Evolutionary conservation across 2,329 filamentous ascomycete genomes (phyloP).

Genomic region (Pseudogymnoascus sp.): DNA sequence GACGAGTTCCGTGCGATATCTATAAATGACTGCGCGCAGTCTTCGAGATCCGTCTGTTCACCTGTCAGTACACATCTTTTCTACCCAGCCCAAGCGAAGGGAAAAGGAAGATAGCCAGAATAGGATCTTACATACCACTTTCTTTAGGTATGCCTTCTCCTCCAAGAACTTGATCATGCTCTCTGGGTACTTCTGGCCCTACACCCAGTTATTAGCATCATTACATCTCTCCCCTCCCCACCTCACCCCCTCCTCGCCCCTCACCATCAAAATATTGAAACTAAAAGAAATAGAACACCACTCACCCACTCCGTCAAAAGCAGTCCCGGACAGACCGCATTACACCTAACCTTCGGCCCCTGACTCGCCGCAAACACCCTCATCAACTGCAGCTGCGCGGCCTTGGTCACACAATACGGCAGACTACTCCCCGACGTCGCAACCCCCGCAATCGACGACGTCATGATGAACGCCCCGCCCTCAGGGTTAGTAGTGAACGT

Average conservation of each 20-base stretch:
- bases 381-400: slow-evolving; percentile 51
- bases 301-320: slow-evolving; percentile 56
- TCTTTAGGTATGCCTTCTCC: slow-evolving; percentile 45
- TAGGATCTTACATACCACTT: slow-evolving; percentile 33
- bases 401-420: slow-evolving; percentile 33
- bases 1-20: slow-evolving; percentile 41
- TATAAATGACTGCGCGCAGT: slow-evolving; percentile 47
- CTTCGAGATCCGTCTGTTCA: slow-evolving; percentile 37
- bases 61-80: slow-evolving; percentile 7
- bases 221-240: neutral
- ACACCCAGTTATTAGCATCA: neutral
- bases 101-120: too few relatives aligned
- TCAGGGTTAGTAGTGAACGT: slow-evolving; percentile 53
- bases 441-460: slow-evolving; percentile 49
- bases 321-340: slow-evolving; percentile 56
- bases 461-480: slow-evolving; percentile 55
- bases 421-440: slow-evolving; percentile 18
- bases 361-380: slow-evolving; percentile 55
- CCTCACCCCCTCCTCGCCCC: neutral
- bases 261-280: too few relatives aligned
- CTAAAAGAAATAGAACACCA: too few relatives aligned
- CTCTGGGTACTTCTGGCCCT: slow-evolving; percentile 44
- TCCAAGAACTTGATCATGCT: slow-evolving; percentile 42
- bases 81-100: neutral
- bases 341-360: slow-evolving; percentile 53